Evolutionary conservation across 306 rosid species (phyloP), one percentile per base, ranked within the genome.

Genomic region (Fragaria ananassa): DNA sequence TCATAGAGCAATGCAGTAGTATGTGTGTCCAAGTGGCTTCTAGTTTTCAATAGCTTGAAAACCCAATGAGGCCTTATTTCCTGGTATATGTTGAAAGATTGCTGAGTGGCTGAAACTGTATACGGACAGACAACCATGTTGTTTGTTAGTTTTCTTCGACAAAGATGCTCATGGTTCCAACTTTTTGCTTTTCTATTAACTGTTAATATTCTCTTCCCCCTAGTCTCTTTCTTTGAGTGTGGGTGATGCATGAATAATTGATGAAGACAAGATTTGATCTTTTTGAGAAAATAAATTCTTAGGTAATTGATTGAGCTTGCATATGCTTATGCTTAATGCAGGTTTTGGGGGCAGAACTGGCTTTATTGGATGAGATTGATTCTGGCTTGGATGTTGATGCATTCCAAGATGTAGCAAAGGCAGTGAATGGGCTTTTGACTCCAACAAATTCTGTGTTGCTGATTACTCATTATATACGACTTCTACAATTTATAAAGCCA

Each of bases 361-460:
- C 93, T 53, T 87, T 95, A 75, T 78, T 95, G 78, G 98, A 95
- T 69, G 98, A 95, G 85, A 89, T 95, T 84, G 98, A 95, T 85
- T 95, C 98, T 67, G 98, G 98, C 54, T 86, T 95, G 91, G 98
- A 92, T 82, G 91, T 92, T 61, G 98, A 95, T 86, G 98, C 98
- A 37, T 91, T 95, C 82, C 87, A 87, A 67, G 98, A 95, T 77
- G 97, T 95, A 21, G 96, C 98, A 23, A 89, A 79, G 80, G 97
- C 98, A 21, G 98, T 95, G 50, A 90, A 85, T 45, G 81, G 77
- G 75, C 86, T 92, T 82, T 80, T 89, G 82, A 89, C 95, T 66
- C 87, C 96, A 2, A 79, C 74, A 31, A 95, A 89, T 74, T 95
- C 98, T 74, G 82, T 90, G 15, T 41, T 95, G 87, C 86, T 92